Conservation (phyloP, 305 asterid species). For the Rubia balearica region DNA sequence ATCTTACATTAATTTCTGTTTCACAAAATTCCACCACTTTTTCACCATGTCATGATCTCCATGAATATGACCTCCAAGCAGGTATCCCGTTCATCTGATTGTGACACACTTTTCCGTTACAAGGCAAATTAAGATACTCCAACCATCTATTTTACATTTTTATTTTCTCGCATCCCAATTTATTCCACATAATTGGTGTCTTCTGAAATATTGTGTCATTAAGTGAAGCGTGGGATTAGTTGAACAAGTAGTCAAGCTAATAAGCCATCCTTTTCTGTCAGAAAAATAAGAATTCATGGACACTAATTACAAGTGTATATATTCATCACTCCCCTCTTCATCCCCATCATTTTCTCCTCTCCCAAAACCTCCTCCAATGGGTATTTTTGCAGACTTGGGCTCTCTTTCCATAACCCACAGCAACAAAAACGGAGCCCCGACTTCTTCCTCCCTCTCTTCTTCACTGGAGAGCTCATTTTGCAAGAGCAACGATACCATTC, state of each 20-base stretch:
- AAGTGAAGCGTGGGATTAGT: no score
- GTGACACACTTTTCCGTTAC: no score
- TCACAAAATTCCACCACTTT: conserved; percentile 4
- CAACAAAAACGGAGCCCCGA: conserved; percentile 5
- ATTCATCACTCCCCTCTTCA: conserved; percentile 7
- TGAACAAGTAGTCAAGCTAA: no score
- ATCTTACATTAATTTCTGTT: background rate
- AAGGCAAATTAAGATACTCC: no score
- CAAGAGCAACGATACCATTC: background rate
- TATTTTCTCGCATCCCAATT: no score
- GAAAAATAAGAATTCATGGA: conserved; percentile 11
- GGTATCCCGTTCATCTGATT: background rate
- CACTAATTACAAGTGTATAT: conserved; percentile 10
- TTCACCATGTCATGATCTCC: conserved; percentile 20
- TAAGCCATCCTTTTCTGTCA: conserved; percentile 14
- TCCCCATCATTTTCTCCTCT: conserved; percentile 3
- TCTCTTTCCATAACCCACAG: conserved; percentile 15
- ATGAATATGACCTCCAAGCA: conserved; percentile 19
- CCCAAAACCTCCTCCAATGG: conserved; percentile 8
- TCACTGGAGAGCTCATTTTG: conserved; percentile 16
- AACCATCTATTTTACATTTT: no score
- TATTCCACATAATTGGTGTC: no score
- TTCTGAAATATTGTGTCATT: no score
- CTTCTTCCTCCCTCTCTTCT: conserved; percentile 8
- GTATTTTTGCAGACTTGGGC: conserved; percentile 20